A percentile compares a stretch with the other conserved stretches of the same genome.
These are phyloP conservation scores for Trametes punicea DNA, from an alignment of 768 basidiomycete species.

Conservation along the genomic window DNA sequence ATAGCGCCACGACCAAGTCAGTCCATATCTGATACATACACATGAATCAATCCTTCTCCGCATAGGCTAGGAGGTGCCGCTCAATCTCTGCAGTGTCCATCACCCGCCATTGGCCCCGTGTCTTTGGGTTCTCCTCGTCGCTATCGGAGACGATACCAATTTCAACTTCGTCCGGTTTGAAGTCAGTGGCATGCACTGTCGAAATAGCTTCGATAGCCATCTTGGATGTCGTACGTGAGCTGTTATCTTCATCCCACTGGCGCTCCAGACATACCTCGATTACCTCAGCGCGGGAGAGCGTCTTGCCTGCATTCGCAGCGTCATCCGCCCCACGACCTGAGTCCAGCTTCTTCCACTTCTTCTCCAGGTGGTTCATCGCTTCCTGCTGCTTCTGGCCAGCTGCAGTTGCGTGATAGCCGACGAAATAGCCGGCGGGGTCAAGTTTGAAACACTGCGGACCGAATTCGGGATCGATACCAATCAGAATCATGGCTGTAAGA, in stretches of 20 bases:
- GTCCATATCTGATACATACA: slow-evolving; percentile 21
- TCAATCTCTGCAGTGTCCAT: slow-evolving; percentile 79
- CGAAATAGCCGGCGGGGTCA: slow-evolving; percentile 97
- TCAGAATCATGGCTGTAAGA: slow-evolving; percentile 84
- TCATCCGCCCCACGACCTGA: slow-evolving; percentile 77
- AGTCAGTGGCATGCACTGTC: slow-evolving; percentile 91
- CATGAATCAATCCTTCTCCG: slow-evolving; percentile 73
- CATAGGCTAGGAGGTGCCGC: slow-evolving; percentile 76
- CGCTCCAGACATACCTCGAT: slow-evolving; percentile 84
- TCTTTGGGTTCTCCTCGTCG: slow-evolving; percentile 70
- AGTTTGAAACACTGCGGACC: slow-evolving; percentile 99
- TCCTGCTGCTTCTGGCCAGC: slow-evolving; percentile 98
- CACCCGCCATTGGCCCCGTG: slow-evolving; percentile 73
- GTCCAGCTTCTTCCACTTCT: slow-evolving; percentile 96
- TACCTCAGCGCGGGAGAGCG: slow-evolving; percentile 70
- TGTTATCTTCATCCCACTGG: no score
- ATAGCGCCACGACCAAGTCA: slow-evolving; percentile 11
- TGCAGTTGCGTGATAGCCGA: slow-evolving; percentile 96
- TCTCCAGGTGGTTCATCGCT: slow-evolving; percentile 97
- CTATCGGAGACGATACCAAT: slow-evolving; percentile 86
- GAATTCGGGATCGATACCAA: slow-evolving; percentile 85
- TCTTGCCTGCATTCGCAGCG: slow-evolving; percentile 69
- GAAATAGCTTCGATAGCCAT: slow-evolving; percentile 95
- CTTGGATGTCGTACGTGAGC: slow-evolving; percentile 37
- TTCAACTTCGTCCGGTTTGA: slow-evolving; percentile 94